Base-by-base conservation (phyloP, 768 basidiomycete genomes). In the Suillus paluster region DNA sequence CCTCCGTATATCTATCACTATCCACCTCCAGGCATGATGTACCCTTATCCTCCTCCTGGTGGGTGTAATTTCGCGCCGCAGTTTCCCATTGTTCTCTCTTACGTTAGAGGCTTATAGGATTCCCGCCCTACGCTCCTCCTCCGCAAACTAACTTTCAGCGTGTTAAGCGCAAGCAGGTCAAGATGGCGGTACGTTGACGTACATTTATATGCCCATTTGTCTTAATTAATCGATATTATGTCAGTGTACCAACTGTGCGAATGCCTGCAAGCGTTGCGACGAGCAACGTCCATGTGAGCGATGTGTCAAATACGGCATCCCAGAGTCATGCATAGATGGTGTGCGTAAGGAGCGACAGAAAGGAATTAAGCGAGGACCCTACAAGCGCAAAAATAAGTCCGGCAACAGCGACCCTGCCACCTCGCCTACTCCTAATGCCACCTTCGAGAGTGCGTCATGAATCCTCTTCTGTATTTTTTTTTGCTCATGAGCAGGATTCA, bases 331-430 rank as follows among this genome's bases (percentile, higher is more conserved):
- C 65, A 65, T 81, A 3, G 87, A 89, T 65, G 86, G 87, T 2
- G 76, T 81, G 19, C 77, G 88, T 63, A 89, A 89, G 70, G 87
- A 88, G 71, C 80, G 88, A 60, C 86, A 87, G 68, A 84, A 83
- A 54, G 84, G 84, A 30, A 77, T 85, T 63, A 85, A 85, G 68
- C 81, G 84, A 21, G 84, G 84, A 3, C 85, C 84, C 2, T 85
- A 85, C 70, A 86, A 85, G 64, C 81, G 83, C 62, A 84, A 84
- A 75, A 75, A 68, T 61, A 80, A 81, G 67, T 46, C 60, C 14
- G 9, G 61, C 21, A 60, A 58, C 49, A 39, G 59, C n/a, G 74
- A 71, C 36, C 27, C 69, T 30, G 67, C 72, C 12, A 15, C 63
- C 3, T 61, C 77, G 58, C 73, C 65, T 58, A 63, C 41, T 38